These are phyloP conservation scores for Ettlia oleoabundans DNA, from an alignment of 139 green algal genomes.

Conservation along the genomic window DNA sequence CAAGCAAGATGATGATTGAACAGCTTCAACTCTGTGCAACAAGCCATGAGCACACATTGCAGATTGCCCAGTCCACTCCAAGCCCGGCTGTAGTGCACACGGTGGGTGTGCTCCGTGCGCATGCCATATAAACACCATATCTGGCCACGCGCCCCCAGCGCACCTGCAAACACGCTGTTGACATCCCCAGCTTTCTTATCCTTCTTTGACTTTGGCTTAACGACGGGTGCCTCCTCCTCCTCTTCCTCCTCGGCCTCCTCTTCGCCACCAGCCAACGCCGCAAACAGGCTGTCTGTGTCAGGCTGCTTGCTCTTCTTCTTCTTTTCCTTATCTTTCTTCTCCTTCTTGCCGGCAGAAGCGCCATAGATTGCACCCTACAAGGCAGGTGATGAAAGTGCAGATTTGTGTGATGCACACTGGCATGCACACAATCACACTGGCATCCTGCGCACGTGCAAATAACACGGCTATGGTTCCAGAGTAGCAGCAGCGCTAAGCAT, in stretches of 20 bases:
- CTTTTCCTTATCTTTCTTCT: slow-evolving; percentile 56
- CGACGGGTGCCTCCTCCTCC: slow-evolving; percentile 14
- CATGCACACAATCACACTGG: too few relatives aligned
- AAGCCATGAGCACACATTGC: too few relatives aligned
- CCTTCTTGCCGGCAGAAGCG: slow-evolving; percentile 24
- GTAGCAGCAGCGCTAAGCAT: background rate
- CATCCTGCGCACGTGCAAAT: too few relatives aligned
- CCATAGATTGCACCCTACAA: slow-evolving; percentile 29
- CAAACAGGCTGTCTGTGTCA: slow-evolving; percentile 61
- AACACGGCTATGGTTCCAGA: background rate
- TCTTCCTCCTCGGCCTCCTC: slow-evolving; percentile 32
- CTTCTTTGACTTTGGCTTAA: slow-evolving; percentile 53
- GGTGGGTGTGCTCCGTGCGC: too few relatives aligned
- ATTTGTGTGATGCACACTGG: too few relatives aligned
- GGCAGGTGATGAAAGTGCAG: background rate
- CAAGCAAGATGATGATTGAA: too few relatives aligned
- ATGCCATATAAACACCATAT: background rate
- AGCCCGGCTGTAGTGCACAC: background rate
- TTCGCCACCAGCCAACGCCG: slow-evolving; percentile 48
- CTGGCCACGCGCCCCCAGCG: background rate
- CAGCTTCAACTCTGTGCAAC: too few relatives aligned
- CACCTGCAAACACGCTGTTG: background rate
- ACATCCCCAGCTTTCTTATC: slow-evolving; percentile 50
- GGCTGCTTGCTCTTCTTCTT: slow-evolving; percentile 38
- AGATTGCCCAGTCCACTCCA: too few relatives aligned